Conservation (phyloP, 225 moss, liverwort and hornwort species). For the Polytrichum formosum region DNA sequence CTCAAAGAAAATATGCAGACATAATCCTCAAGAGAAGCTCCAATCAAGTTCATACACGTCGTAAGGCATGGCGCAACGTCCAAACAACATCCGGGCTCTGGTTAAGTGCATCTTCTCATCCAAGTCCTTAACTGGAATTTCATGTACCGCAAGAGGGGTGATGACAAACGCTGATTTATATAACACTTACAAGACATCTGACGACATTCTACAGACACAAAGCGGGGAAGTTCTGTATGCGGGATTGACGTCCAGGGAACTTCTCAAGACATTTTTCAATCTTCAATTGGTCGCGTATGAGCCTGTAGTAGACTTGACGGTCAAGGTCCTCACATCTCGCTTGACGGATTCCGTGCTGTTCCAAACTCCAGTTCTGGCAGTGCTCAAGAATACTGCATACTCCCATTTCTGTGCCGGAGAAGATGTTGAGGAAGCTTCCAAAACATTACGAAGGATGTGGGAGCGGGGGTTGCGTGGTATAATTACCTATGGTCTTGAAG, state of each 20-base stretch:
- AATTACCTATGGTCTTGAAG: conserved; percentile 82
- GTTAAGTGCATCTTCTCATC: conserved; percentile 17
- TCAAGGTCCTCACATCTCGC: conserved; percentile 58
- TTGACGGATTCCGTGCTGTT: conserved; percentile 40
- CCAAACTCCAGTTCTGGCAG: conserved; percentile 46
- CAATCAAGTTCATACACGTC: too few relatives aligned
- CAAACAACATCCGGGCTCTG: conserved; percentile 3
- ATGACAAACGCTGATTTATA: conserved; percentile 39
- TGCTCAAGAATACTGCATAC: conserved; percentile 74
- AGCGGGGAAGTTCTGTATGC: conserved; percentile 52
- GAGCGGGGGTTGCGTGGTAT: conserved; percentile 76
- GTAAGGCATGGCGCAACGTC: conserved; percentile 38
- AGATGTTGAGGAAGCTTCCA: conserved; percentile 57
- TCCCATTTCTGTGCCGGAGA: conserved; percentile 90
- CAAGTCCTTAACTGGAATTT: conserved; percentile 11
- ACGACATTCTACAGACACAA: conserved; percentile 42
- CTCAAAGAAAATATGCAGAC: too few relatives aligned
- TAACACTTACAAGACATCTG: conserved; percentile 8
- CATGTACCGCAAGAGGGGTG: conserved; percentile 22
- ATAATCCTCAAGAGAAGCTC: too few relatives aligned
- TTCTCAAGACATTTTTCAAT: conserved; percentile 52
- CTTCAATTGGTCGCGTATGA: conserved; percentile 80
- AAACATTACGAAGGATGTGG: conserved; percentile 73
- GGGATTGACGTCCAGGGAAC: conserved; percentile 71
- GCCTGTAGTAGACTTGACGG: conserved; percentile 68